Evolutionary conservation across 257 asterid genomes (phyloP).

Genomic region (Cruciata laevipes): DNA sequence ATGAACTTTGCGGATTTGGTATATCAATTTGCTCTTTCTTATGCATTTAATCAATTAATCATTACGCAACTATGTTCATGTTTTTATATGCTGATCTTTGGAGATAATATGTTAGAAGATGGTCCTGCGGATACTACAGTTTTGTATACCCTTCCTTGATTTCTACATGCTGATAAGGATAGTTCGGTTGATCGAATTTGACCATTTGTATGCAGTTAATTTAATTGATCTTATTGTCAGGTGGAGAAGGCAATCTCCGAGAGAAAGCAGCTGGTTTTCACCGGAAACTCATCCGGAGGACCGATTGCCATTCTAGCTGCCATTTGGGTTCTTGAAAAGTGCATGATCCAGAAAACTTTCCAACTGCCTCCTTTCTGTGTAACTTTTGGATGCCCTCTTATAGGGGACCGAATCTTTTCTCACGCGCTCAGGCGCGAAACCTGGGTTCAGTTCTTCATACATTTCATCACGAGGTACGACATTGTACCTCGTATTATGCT

Average conservation of each 20-base stretch:
- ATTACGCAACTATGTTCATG: too few species aligned
- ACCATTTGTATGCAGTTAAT: background rate
- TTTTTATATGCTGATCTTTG: too few species aligned
- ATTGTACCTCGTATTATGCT: constrained; percentile 71
- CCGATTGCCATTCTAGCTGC: constrained; percentile 63
- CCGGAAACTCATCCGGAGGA: constrained; percentile 86
- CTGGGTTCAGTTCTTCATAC: constrained; percentile 58
- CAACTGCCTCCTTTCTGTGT: constrained; percentile 43
- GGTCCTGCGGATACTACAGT: too few species aligned
- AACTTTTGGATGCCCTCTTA: constrained; percentile 79
- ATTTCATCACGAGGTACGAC: constrained; percentile 63
- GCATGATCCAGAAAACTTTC: constrained; percentile 26
- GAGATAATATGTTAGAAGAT: too few species aligned
- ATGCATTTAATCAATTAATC: too few species aligned
- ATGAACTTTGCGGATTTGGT: too few species aligned
- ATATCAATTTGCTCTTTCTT: too few species aligned
- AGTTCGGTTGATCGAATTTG: background rate
- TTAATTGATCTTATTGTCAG: constrained; percentile 30
- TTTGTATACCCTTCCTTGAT: background rate
- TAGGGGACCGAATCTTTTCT: constrained; percentile 48
- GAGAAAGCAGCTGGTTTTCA: constrained; percentile 55
- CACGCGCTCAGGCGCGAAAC: constrained; percentile 75
- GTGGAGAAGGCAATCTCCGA: constrained; percentile 63
- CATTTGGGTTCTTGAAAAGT: constrained; percentile 71
- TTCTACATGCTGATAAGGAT: background rate